Base-by-base conservation (phyloP, 2,329 filamentous ascomycete species). In the Simplicillium sp. region DNA sequence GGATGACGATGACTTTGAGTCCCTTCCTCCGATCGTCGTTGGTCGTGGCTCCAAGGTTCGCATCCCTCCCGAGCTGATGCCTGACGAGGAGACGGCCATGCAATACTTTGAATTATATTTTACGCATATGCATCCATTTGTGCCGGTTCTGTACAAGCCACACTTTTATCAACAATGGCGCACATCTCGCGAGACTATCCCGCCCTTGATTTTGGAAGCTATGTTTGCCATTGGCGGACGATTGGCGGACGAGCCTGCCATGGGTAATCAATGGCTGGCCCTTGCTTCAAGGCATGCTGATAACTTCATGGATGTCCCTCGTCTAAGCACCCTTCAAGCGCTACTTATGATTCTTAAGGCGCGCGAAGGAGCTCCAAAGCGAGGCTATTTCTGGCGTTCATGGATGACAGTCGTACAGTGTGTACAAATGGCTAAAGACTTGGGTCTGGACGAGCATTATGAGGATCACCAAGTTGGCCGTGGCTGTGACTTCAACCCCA, bases 361-460 rank as follows among this genome's bases (percentile, higher is more conserved):
- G 1, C 77, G 88, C 47, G 90, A 97, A 60, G 84, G 86, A n/a
- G 80, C 84, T 8, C 89, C 90, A 0, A 94, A 94, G 56, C 80
- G 87, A 45, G 92, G 92, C 1, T 97, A 97, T 57, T 97, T 92
- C 60, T 97, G 92, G 62, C 82, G 90, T 31, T 97, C 92, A 1
- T 97, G 92, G 90, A 94, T 96, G 79, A 87, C 85, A 5, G 80
- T 94, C 15, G 90, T 95, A 40, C 87, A 89, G 45, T 87, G 90
- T 47, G 83, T 94, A 7, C 83, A 88, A 36, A 95, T 97, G 87
- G 87, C 80, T 18, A 92, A 94, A 54, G 90, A 96, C 56, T 69
- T 97, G 28, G 87, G 88, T 15, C 68, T 97, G 6, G 82, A 96
- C 55, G 87, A 95, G 48, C 90, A 97, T 62, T 80, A 80, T 46